Evolutionary conservation across 2,329 filamentous ascomycete species (phyloP).

Genomic region (Fusarium albosuccineum): DNA sequence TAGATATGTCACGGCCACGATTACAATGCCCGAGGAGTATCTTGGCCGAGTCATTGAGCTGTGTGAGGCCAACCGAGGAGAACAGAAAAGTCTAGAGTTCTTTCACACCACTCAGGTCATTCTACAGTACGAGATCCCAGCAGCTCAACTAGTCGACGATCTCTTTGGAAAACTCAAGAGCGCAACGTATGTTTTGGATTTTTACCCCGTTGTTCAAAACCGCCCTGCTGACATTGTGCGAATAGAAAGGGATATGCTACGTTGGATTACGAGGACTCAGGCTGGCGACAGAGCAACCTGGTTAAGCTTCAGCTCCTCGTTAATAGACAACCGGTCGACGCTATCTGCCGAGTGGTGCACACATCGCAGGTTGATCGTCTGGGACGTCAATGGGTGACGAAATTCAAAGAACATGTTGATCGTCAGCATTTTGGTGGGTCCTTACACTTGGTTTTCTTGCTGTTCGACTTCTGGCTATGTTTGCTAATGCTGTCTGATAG

Average conservation of each 20-base stretch:
- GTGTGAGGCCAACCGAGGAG: constrained; percentile 89
- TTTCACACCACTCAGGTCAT: constrained; percentile 95
- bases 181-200: constrained; percentile 66
- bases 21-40: constrained; percentile 94
- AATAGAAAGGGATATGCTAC: constrained; percentile 88
- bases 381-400: constrained; percentile 89
- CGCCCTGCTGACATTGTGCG: constrained; percentile 1
- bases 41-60: constrained; percentile 95
- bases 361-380: constrained; percentile 82
- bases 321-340: constrained; percentile 93
- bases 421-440: constrained; percentile 85
- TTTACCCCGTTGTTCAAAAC: not conserved
- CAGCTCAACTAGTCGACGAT: constrained; percentile 93
- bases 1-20: constrained; percentile 80
- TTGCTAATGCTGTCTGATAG: constrained; percentile 53
- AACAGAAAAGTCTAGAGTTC: constrained; percentile 89
- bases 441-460: not conserved
- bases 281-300: constrained; percentile 83
- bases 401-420: constrained; percentile 97
- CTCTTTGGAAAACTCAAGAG: constrained; percentile 98
- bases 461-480: too few relatives aligned
- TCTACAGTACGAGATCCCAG: constrained; percentile 88
- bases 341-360: constrained; percentile 92
- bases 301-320: constrained; percentile 93
- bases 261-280: constrained; percentile 96